Evolutionary conservation across 2,329 filamentous ascomycete species (phyloP), one percentile per base, ranked within the genome.

Genomic region (Gaeumannomyces sp.): DNA sequence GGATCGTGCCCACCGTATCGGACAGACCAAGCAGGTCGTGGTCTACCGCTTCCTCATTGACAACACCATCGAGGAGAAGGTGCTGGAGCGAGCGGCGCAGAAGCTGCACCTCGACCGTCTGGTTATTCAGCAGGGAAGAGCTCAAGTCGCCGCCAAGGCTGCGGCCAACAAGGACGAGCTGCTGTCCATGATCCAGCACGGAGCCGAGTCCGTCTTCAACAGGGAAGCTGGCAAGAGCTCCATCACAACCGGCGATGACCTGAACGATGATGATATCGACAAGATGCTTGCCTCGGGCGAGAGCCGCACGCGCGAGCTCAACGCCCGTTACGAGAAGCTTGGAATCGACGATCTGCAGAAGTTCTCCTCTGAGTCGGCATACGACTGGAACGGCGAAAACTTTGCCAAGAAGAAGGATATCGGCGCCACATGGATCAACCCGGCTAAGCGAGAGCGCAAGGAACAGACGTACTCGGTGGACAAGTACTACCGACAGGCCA

Each of bases 381-480:
- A 99, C 72, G 95, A 98, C 74, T 99, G 96, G 96, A 99, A 99
- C 69, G 95, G 95, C 60, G 89, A 98, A 78, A 94, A 94, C 72
- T 99, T 99, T 75, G 91, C 93, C 64, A 86, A 89, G 73, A 96
- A 96, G 79, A 96, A 96, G 76, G 90, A 95, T 64, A 65, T 97
- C 68, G 92, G 92, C 61, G 85, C 97, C 69, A 93, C 83, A 73
- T 99, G 96, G 96, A 99, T 99, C 79, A 97, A 99, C 72, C 96
- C 95, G 2, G 89, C 94, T 22, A 99, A 99, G 82, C 93, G 95
- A 76, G 96, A 99, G 79, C 91, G 95, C 72, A 99, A 98, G 77
- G 94, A 98, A 73, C 93, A 97, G 74, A 93, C 92, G 6, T 99
- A 99, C 75, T 97, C 94, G 0, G 97, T 99, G 81, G 96, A 99